Conservation (phyloP, 1,139 yeast genomes). For the Kodamaea suecica region DNA sequence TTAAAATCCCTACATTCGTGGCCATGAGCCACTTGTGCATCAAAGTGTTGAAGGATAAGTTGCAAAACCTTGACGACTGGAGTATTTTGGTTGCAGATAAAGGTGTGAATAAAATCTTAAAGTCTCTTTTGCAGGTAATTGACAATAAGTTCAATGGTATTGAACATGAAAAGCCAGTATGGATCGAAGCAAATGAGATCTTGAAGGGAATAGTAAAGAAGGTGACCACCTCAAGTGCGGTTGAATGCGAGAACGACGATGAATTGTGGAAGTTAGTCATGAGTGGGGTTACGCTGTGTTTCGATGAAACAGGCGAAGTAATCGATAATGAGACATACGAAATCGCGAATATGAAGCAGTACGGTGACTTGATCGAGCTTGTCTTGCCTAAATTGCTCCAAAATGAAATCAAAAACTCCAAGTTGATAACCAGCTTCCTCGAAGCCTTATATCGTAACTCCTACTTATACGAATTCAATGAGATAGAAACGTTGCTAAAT, state of each 20-base stretch:
- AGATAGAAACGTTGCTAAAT: conserved; percentile 27
- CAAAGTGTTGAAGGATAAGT: conserved; percentile 33
- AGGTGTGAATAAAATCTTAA: conserved; percentile 31
- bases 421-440: conserved; percentile 42
- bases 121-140: conserved; percentile 19
- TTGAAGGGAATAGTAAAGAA: conserved; percentile 23
- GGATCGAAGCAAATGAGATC: conserved; percentile 42
- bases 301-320: conserved; percentile 24
- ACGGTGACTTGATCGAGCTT: conserved; percentile 36
- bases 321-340: conserved; percentile 34
- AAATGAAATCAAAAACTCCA: conserved; percentile 20
- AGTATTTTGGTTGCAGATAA: conserved; percentile 42
- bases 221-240: conserved; percentile 17
- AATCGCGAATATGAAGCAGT: conserved; percentile 46
- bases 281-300: conserved; percentile 40
- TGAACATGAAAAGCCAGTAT: conserved; percentile 28
- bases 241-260: conserved; percentile 11
- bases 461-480: conserved; percentile 48
- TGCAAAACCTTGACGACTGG: conserved; percentile 32
- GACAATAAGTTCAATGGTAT: conserved; percentile 35
- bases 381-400: conserved; percentile 39
- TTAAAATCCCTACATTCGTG: conserved; percentile 64
- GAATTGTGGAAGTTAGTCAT: conserved; percentile 49
- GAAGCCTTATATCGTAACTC: conserved; percentile 34
- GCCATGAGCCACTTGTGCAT: conserved; percentile 57